Evolutionary conservation across 192 early-diverging fungal genomes (phyloP).

Genomic region (Funneliformis geosporum): DNA sequence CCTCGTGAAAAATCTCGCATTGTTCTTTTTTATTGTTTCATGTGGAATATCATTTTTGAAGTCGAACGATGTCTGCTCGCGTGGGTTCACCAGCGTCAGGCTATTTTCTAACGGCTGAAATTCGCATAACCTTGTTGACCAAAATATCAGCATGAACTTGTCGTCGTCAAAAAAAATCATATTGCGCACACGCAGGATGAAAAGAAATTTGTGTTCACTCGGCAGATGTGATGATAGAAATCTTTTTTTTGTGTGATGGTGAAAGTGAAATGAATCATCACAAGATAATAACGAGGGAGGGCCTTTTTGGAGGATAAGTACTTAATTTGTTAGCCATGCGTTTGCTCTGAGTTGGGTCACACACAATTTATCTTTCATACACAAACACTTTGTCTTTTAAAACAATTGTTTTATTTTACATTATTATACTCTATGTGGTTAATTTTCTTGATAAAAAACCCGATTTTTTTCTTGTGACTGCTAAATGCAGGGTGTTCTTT

Average conservation of each 20-base stretch:
- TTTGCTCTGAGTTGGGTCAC: neutral
- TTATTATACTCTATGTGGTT: neutral
- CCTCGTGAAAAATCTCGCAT: neutral
- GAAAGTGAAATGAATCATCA: too few species aligned
- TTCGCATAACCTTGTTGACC: neutral
- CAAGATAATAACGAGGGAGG: too few species aligned
- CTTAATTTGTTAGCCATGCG: neutral
- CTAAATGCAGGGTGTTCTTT: too few species aligned
- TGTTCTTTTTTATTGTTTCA: too few species aligned
- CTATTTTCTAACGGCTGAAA: neutral
- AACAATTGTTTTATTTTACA: neutral
- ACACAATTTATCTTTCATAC: neutral
- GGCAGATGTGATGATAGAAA: too few species aligned
- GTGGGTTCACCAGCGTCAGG: neutral
- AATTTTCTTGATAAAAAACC: neutral
- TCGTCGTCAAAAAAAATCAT: neutral
- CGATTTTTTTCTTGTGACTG: neutral
- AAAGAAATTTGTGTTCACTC: too few species aligned
- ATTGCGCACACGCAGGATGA: too few species aligned
- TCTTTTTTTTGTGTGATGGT: too few species aligned
- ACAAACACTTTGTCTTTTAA: neutral
- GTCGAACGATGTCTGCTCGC: neutral
- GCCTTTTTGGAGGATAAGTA: too few species aligned
- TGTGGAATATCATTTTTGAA: neutral
- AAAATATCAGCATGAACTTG: neutral